Evolutionary conservation across 768 basidiomycete species (phyloP).

Genomic region (Mrakia gelida): DNA sequence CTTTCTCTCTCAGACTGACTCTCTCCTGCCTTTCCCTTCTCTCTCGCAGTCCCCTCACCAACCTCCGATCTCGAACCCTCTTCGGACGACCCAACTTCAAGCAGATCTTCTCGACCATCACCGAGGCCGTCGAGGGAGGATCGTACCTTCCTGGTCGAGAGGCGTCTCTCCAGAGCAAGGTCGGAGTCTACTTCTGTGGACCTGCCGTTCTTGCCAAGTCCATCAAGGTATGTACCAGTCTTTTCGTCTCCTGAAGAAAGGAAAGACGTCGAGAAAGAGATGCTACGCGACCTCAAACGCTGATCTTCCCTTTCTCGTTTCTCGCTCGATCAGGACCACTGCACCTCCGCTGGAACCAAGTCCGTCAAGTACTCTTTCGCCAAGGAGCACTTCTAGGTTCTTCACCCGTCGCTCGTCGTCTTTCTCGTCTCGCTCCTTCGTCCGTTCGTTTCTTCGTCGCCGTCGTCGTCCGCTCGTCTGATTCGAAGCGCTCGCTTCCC

Average conservation of each 20-base stretch:
- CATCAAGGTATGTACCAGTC: slow-evolving; percentile 50
- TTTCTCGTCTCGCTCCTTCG: not conserved
- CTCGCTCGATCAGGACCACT: slow-evolving; percentile 50
- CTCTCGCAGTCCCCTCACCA: slow-evolving; percentile 59
- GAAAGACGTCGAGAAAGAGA: too few species aligned
- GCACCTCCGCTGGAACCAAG: slow-evolving; percentile 54
- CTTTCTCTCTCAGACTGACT: not conserved
- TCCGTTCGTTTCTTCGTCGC: not conserved
- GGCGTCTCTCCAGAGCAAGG: slow-evolving; percentile 72
- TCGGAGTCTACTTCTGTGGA: slow-evolving; percentile 88
- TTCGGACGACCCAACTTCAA: slow-evolving; percentile 91
- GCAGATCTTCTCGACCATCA: slow-evolving; percentile 68
- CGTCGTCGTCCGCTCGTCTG: not conserved
- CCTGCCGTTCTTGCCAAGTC: slow-evolving; percentile 68
- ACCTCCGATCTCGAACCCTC: slow-evolving; percentile 80
- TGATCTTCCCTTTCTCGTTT: too few species aligned
- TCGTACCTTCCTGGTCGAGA: slow-evolving; percentile 74
- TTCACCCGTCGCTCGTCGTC: not conserved
- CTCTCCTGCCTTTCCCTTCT: not conserved
- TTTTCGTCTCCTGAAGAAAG: too few species aligned
- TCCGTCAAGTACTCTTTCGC: slow-evolving; percentile 72
- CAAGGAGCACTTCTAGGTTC: slow-evolving; percentile 55
- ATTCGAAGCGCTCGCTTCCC: not conserved
- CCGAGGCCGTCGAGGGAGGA: slow-evolving; percentile 72
- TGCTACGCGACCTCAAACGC: too few species aligned